Base-by-base conservation (phyloP, 2,329 filamentous ascomycete genomes). In the Rutstroemia sydowiana region DNA sequence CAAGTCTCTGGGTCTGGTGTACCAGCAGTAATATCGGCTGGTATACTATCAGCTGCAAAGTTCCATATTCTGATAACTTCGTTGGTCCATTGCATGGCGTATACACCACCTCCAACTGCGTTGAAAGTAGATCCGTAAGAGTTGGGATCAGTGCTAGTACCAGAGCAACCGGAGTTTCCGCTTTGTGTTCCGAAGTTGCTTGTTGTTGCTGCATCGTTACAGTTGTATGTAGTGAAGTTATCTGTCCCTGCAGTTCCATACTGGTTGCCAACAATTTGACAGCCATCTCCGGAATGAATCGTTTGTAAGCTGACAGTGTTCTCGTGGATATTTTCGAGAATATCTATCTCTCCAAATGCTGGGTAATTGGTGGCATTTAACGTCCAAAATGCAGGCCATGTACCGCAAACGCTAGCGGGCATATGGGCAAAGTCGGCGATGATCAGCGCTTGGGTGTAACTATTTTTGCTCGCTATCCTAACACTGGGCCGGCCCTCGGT, bases 1-100 rank as follows among this genome's bases (percentile, higher is more conserved):
- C 88, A 95, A 7, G 62, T 67, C 1, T 68, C 65, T 0, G 88
- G 86, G 40, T 85, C 71, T 0, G 88, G 88, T 9, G 62, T 72
- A 31, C 58, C 58, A 28, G 69, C 67, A 6, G 69, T 66, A 47
- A 91, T 82, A 61, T 93, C 83, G 1, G 67, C 63, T 0, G 89
- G 88, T 40, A 90, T 77, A 7, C 68, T 65, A 28, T 68, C 69
- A 14, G 85, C 79, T 2, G 81, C 71, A 68, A 90, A 95, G 70
- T 87, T 86, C 81, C 84, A 95, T 57, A 93, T 74, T 51, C 75
- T 81, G 65, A 95, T 87, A 52, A 75, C 77, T 2, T 78, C 68
- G 6, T 72, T 70, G 39, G 83, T 83, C 86, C 87, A 92, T 62
- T 84, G 74, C 58, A 84, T 77, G 5, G 81, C 84, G 59, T 85